Evolutionary conservation across 148 eudicot genomes (phyloP).

Genomic region (Mesembryanthemum crystallinum): DNA sequence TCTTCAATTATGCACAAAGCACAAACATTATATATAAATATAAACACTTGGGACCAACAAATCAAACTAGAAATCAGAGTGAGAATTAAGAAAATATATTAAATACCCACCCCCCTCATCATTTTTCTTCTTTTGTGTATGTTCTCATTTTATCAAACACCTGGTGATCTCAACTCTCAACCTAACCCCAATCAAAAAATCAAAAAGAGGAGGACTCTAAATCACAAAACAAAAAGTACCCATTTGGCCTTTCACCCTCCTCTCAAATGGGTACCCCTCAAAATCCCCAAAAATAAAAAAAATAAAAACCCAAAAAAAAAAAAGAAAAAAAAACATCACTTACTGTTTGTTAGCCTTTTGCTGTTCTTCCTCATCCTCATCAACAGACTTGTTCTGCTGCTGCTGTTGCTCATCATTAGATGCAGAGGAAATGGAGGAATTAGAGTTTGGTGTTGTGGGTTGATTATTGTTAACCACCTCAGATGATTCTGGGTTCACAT

Average conservation of each 20-base stretch:
- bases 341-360: constrained; percentile 41
- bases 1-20: constrained; percentile 12
- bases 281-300: constrained; percentile 13
- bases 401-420: constrained; percentile 26
- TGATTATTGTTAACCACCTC: constrained; percentile 26
- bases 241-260: constrained; percentile 29
- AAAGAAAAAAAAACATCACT: constrained; percentile 7
- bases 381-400: constrained; percentile 17
- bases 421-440: constrained; percentile 47
- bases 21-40: constrained; percentile 8
- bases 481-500: constrained; percentile 26
- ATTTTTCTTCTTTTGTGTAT: neutral
- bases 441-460: constrained; percentile 57
- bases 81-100: neutral
- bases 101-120: neutral
- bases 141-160: constrained; percentile 12
- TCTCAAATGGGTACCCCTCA: constrained; percentile 28
- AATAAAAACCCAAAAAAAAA: too few relatives aligned
- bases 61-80: constrained; percentile 9
- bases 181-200: constrained; percentile 1
- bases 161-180: constrained; percentile 12
- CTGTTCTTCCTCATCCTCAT: constrained; percentile 22
- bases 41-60: constrained; percentile 24
- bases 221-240: constrained; percentile 25
- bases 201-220: neutral